Percentiles rank a stretch among this genome's conserved stretches.
Conservation (phyloP, 1,139 yeast species). For the Hyphopichia khmerensis region DNA sequence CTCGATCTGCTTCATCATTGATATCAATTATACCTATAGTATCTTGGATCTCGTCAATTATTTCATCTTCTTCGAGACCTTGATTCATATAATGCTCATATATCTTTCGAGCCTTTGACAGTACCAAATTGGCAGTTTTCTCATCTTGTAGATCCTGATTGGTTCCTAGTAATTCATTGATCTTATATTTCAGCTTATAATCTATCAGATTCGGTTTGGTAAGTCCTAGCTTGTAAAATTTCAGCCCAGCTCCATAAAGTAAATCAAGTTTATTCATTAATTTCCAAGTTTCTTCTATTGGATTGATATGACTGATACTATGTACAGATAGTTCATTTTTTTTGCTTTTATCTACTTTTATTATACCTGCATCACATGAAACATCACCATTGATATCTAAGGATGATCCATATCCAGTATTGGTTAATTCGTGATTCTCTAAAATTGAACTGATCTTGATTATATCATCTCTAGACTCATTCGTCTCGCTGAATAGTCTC, state of each 20-base stretch:
- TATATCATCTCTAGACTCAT: constrained; percentile 6
- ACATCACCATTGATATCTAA: constrained; percentile 46
- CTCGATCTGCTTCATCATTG: constrained; percentile 8
- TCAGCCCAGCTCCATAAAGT: constrained; percentile 9
- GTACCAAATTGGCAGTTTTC: constrained; percentile 11
- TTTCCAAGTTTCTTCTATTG: constrained; percentile 21
- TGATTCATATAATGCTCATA: constrained; percentile 10
- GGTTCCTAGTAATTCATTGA: not conserved
- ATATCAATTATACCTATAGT: constrained; percentile 33
- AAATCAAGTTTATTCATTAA: constrained; percentile 15
- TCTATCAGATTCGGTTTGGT: constrained; percentile 25
- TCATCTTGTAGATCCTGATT: not conserved
- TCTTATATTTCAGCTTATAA: constrained; percentile 6
- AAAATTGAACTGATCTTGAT: constrained; percentile 22
- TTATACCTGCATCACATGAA: constrained; percentile 52
- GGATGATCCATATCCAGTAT: constrained; percentile 59
- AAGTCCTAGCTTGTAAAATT: constrained; percentile 18
- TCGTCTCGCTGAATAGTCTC: constrained; percentile 16
- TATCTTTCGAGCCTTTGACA: constrained; percentile 13
- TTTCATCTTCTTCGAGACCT: not conserved
- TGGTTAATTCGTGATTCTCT: constrained; percentile 48
- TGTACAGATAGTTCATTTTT: constrained; percentile 18
- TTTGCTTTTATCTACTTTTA: constrained; percentile 8
- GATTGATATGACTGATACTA: constrained; percentile 22
- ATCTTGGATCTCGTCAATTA: constrained; percentile 20